phyloP scores from a whole-genome alignment of 345 rosid genomes.

The Eucalyptus camaldulensis region DNA sequence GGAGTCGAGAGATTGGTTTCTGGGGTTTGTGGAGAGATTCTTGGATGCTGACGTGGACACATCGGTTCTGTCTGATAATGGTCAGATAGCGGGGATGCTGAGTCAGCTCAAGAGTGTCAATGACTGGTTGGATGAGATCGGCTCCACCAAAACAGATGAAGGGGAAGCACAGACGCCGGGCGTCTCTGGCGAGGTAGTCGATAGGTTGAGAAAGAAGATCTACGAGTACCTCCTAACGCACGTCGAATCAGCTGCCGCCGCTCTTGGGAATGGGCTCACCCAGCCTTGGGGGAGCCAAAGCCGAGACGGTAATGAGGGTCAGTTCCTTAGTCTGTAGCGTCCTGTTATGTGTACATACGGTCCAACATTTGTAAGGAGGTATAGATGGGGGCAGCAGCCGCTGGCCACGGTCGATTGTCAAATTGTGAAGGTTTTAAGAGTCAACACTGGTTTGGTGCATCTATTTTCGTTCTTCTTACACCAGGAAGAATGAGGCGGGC shows the following conservation, averaged over 20 bases:
- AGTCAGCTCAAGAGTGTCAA: constrained; percentile 91
- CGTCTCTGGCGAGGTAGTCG: constrained; percentile 50
- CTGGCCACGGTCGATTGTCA: not conserved
- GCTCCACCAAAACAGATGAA: constrained; percentile 41
- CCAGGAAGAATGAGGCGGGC: not conserved
- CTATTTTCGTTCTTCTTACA: not conserved
- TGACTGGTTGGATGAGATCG: constrained; percentile 84
- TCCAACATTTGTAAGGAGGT: not conserved
- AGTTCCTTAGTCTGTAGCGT: not conserved
- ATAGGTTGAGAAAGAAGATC: constrained; percentile 76
- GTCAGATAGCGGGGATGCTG: constrained; percentile 87
- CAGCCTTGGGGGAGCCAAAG: not conserved
- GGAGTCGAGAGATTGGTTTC: constrained; percentile 90
- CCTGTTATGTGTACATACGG: not conserved
- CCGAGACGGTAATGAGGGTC: not conserved
- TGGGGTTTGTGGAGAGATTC: constrained; percentile 83
- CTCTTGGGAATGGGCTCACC: constrained; percentile 25
- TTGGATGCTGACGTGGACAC: constrained; percentile 63
- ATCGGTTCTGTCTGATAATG: constrained; percentile 55
- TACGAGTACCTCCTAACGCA: constrained; percentile 84
- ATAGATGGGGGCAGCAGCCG: not conserved
- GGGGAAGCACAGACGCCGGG: constrained; percentile 38
- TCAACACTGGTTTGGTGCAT: not conserved
- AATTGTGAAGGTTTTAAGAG: not conserved
- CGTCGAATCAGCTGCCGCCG: constrained; percentile 93